phyloP scores from a whole-genome alignment of 257 asterid species.

The Solanum acaule region DNA sequence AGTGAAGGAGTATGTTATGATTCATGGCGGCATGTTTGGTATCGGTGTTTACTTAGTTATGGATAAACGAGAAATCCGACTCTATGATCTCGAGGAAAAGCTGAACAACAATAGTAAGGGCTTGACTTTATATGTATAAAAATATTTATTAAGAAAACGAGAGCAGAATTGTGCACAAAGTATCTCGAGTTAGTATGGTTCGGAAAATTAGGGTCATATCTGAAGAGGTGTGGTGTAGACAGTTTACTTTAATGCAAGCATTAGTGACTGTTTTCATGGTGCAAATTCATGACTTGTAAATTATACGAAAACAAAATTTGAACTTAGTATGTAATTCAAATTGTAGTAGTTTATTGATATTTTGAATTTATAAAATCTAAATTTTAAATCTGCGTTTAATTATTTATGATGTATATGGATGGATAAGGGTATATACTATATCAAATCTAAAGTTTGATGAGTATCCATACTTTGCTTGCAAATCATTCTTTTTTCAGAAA shows the following conservation, averaged over 20 bases:
- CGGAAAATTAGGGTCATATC: neutral
- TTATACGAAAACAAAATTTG: neutral
- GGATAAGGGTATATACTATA: neutral
- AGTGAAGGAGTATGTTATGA: neutral
- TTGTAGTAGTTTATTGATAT: neutral
- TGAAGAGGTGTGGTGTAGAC: neutral
- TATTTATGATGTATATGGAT: neutral
- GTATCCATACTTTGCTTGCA: neutral
- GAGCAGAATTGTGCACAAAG: neutral
- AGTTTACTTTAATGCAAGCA: too few species aligned
- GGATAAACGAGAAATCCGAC: neutral
- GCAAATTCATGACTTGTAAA: too few species aligned
- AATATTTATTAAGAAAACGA: too few species aligned
- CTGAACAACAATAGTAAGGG: neutral
- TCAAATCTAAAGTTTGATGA: neutral
- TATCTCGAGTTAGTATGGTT: neutral
- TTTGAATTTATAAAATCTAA: neutral
- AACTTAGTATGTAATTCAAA: too few species aligned
- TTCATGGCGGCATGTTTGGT: accelerated
- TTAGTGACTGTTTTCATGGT: neutral
- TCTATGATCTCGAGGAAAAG: neutral
- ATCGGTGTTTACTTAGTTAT: accelerated
- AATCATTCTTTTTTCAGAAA: neutral
- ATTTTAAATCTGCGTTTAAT: neutral
- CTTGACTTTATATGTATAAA: neutral